Base-by-base conservation (phyloP, 2,329 filamentous ascomycete species). In the Coleophoma crateriformis region DNA sequence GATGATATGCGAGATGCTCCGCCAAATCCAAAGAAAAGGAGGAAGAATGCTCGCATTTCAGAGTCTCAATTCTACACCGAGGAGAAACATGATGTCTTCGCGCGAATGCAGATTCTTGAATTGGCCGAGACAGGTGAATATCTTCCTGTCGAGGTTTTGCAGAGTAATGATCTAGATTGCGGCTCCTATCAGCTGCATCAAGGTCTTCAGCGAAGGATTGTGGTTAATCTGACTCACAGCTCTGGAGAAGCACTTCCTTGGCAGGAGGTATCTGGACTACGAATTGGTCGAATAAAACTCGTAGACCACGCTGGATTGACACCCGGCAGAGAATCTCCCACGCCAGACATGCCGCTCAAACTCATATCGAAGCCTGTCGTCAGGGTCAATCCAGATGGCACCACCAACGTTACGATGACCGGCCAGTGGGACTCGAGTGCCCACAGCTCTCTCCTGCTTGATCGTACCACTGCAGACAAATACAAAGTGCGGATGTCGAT, bases 391-490 rank as follows among this genome's bases (percentile, higher is more conserved):
- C 82, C 88, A 20, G 95, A 97, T 64, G 94, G 94, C 35, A 96
- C 91, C 1, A 86, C 85, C 34, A 90, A 87, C 64, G 84, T 96
- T 35, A 91, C 86, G 1, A 76, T 97, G 40, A 79, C 87, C n/a
- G 90, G 88, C 0, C 91, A 97, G 63, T 99, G 94, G 94, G 94
- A 99, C 65, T 96, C 92, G 0, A 95, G 90, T 61, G 76, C 94
- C 57, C 94, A 99, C 67, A 85, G 84, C 55, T 96, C 94, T 6
- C 74, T 95, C n/a, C 76, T 97, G 13, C 81, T 99, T n/a, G 91
- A 99, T 68, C 84, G 92, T 22, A 86, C 89, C 1, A 97, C 94
- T 2, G 82, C 88, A n/a, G 91, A 96, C 52, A 94, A 90, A 64
- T 91, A 94, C 67, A 86, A 87, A 40, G 88, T 99, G 17, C 91